These are phyloP conservation scores for Asterochloris erici DNA, from an alignment of 139 green algal species.

Conservation along the genomic window DNA sequence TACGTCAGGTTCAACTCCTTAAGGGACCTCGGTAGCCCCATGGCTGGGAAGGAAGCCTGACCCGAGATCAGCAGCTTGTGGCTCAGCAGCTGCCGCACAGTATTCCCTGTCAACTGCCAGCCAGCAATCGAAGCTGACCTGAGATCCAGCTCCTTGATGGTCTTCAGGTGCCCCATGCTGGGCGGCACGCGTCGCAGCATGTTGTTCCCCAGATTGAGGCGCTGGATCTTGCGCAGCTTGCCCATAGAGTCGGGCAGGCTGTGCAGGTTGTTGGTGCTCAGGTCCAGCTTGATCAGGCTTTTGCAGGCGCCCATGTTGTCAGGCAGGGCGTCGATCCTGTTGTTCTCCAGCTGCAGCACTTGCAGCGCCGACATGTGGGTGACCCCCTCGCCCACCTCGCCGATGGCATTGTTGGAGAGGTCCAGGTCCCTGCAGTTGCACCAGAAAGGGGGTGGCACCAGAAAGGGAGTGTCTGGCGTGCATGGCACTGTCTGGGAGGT, in stretches of 20 bases:
- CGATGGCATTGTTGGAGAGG: constrained; percentile 68
- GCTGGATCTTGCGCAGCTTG: constrained; percentile 61
- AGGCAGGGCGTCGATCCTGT: constrained; percentile 69
- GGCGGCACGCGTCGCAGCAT: constrained; percentile 61
- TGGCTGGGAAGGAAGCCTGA: no score
- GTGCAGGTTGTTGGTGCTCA: constrained; percentile 74
- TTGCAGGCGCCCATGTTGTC: constrained; percentile 65
- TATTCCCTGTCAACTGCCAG: no score
- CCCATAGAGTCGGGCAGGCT: constrained; percentile 65
- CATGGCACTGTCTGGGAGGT: not conserved
- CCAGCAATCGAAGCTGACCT: constrained; percentile 16
- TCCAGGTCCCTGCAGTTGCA: constrained; percentile 55
- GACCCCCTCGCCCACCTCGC: constrained; percentile 52
- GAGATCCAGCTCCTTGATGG: constrained; percentile 77
- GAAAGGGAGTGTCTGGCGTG: not conserved
- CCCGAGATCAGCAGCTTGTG: no score
- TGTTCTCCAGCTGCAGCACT: constrained; percentile 70
- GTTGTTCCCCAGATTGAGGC: constrained; percentile 72
- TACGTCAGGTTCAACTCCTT: no score
- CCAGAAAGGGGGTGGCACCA: not conserved
- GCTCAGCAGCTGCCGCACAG: no score
- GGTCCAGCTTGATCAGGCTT: constrained; percentile 66
- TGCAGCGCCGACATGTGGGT: constrained; percentile 52
- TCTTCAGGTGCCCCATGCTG: constrained; percentile 68
- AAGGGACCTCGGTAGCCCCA: no score